Conservation (phyloP, 331 rosid genomes). For the Phaseolus coccineus region DNA sequence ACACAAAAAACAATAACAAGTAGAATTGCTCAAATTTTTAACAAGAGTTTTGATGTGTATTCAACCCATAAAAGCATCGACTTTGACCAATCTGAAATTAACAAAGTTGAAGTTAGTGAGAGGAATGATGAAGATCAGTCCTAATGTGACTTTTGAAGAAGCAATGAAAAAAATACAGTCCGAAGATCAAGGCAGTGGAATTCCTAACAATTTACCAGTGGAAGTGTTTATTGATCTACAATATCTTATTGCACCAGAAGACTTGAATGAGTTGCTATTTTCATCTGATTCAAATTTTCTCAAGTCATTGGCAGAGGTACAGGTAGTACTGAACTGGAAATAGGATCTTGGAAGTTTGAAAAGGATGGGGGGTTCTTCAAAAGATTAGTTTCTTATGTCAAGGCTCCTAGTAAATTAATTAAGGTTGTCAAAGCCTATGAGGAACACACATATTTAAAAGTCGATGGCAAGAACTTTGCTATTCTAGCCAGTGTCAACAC, state of each 20-base stretch:
- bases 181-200: conserved; percentile 71
- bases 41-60: conserved; percentile 64
- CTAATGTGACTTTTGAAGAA: conserved; percentile 72
- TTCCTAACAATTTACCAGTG: conserved; percentile 77
- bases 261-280: conserved; percentile 72
- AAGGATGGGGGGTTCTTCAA: conserved; percentile 63
- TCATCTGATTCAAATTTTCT: conserved; percentile 76
- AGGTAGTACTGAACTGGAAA: conserved; percentile 76
- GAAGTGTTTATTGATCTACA: conserved; percentile 82
- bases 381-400: conserved; percentile 70
- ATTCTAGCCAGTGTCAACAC: conserved; percentile 72
- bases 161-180: conserved; percentile 66
- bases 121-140: conserved; percentile 65
- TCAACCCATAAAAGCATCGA: conserved; percentile 60
- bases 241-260: conserved; percentile 68
- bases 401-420: conserved; percentile 79
- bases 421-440: conserved; percentile 86
- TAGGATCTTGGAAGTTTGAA: conserved; percentile 87
- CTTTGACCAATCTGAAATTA: conserved; percentile 61
- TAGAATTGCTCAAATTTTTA: conserved; percentile 82
- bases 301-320: conserved; percentile 73
- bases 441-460: conserved; percentile 90
- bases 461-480: conserved; percentile 86
- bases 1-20: conserved; percentile 70
- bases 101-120: conserved; percentile 55